Conservation (phyloP, 139 green algal species). For the Asterochloris erici region DNA sequence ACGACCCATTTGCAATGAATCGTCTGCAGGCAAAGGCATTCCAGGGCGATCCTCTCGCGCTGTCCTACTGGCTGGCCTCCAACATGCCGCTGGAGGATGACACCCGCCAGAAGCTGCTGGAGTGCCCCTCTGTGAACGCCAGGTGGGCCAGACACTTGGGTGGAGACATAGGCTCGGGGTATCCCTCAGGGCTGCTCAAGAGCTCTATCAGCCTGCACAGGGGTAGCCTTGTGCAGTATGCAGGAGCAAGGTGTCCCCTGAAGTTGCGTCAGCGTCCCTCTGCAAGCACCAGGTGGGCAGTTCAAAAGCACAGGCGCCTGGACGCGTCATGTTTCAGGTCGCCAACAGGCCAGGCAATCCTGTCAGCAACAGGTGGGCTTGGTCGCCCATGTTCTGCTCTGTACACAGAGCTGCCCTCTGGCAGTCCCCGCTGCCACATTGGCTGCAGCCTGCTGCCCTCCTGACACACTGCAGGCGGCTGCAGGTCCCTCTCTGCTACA, state of each 20-base stretch:
- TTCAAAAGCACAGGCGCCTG: too few relatives aligned
- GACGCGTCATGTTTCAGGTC: too few relatives aligned
- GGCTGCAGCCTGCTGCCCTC: too few relatives aligned
- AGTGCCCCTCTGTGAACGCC: conserved; percentile 19
- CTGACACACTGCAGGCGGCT: too few relatives aligned
- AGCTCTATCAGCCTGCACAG: background rate
- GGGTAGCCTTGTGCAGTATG: background rate
- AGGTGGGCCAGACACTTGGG: background rate
- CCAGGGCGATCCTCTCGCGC: conserved; percentile 23
- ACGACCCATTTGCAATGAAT: background rate
- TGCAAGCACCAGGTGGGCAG: too few relatives aligned
- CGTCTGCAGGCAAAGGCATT: conserved; percentile 18
- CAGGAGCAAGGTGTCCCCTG: background rate
- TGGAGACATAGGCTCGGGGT: background rate
- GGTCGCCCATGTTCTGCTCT: too few relatives aligned
- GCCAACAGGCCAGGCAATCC: too few relatives aligned
- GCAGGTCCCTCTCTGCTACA: too few relatives aligned
- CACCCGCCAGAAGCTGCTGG: conserved; percentile 34
- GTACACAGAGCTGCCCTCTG: too few relatives aligned
- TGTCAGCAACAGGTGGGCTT: too few relatives aligned
- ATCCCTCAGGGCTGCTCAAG: background rate
- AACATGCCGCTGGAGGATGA: conserved; percentile 38
- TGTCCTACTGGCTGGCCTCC: conserved; percentile 38
- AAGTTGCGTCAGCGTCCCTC: background rate
- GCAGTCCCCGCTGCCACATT: too few relatives aligned